Base-by-base conservation (phyloP, 2,329 filamentous ascomycete genomes). In the Beauveria medogensis region DNA sequence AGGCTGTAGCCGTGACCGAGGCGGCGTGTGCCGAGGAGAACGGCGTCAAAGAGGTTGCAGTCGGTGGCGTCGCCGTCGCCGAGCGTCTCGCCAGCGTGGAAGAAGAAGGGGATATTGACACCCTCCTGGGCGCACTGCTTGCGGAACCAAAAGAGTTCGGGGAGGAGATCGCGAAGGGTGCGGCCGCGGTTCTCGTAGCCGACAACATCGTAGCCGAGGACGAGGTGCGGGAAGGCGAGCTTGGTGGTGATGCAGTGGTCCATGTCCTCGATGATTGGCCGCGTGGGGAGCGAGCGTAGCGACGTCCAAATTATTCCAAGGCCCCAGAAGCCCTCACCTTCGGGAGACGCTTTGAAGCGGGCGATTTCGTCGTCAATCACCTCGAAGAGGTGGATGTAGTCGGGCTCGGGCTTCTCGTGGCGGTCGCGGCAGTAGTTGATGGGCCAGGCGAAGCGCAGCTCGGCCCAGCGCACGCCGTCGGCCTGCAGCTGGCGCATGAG, bases 61-160 rank as follows among this genome's bases (percentile, higher is more conserved):
- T 97, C 92, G 0, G 89, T 88, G 22, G 79, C 80, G 66, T 86
- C 87, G 30, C 91, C 92, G 63, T 79, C 76, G 26, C 91, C 91
- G 0, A 96, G 83, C 40, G 86, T 91, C 74, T 97, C 92, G 65
- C 92, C 93, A 0, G 93, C 92, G 72, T 97, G 92, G 77, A 97
- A 95, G 78, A 96, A 96, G 78, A 97, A 96, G 1, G 93, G 93
- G 10, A 99, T 86, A 55, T 91, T 85, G 43, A 97, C 83, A 2
- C 83, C 85, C 68, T 91, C 87, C 69, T 90, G 81, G 0, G 84
- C 83, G 71, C 92, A 97, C 67, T 88, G 84, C 73, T 93, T 92
- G 65, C 87, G 87, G 80, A 97, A 97, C 91, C 91, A 97, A 73
- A 97, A 93, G 0, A 97, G 78, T 69, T 96, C 85, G 0, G 92